Evolutionary conservation across 192 early-diverging fungal species (phyloP).

Genomic region (Linnemannia zychae): DNA sequence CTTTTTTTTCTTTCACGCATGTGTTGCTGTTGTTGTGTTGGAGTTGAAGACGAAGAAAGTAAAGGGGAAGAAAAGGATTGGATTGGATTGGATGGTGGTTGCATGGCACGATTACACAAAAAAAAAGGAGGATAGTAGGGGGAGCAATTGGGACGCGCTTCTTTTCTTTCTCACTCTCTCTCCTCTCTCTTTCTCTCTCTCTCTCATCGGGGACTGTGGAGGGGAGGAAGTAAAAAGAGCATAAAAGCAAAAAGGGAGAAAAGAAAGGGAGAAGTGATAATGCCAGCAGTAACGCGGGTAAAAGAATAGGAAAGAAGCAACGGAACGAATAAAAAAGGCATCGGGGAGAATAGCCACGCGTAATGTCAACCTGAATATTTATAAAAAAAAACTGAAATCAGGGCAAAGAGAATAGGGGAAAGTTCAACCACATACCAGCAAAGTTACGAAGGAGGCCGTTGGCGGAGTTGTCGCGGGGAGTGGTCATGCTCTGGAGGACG

Average conservation of each 20-base stretch:
- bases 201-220: not conserved
- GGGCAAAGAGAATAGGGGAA: not conserved
- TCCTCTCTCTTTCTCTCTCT: not conserved
- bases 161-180: not conserved
- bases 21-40: not conserved
- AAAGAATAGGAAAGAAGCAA: not conserved
- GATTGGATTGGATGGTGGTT: not conserved
- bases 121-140: slow-evolving; percentile 6
- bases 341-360: not conserved
- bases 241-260: not conserved
- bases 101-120: slow-evolving; percentile 15
- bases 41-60: not conserved
- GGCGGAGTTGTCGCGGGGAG: slow-evolving; percentile 3
- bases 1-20: not conserved
- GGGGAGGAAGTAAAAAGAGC: not conserved
- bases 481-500: slow-evolving; percentile 42
- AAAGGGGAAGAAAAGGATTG: not conserved
- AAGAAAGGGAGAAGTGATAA: not conserved
- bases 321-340: not conserved
- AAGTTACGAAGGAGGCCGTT: slow-evolving; percentile 16
- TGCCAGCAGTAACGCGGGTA: not conserved
- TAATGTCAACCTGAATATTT: not conserved
- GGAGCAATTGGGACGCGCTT: not conserved
- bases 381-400: not conserved
- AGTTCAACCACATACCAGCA: not conserved